Conservation (phyloP, 2,329 filamentous ascomycete species). For the Colletotrichum trifolii region DNA sequence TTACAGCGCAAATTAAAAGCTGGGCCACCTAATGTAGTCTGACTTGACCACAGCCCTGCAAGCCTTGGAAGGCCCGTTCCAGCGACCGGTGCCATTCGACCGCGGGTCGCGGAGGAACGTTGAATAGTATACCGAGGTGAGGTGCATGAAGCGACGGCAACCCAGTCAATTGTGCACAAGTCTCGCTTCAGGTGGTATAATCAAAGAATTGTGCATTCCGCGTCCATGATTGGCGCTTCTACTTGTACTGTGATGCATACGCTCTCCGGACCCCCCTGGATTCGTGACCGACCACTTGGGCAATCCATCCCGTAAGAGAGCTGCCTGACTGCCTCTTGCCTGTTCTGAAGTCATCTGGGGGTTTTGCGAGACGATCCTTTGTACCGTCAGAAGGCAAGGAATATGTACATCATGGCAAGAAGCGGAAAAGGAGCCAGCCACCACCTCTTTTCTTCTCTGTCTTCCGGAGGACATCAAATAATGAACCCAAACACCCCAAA, state of each 20-base stretch:
- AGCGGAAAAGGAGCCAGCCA: constrained; percentile 4
- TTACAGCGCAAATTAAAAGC: too few relatives aligned
- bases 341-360: too few relatives aligned
- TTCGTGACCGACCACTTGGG: too few relatives aligned
- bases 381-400: constrained; percentile 8
- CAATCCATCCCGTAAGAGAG: too few relatives aligned
- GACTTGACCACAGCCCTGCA: too few relatives aligned
- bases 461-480: constrained; percentile 3
- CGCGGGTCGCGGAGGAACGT: too few relatives aligned
- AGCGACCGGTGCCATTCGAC: too few relatives aligned
- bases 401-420: constrained; percentile 22
- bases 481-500: background rate
- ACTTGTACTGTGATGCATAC: background rate
- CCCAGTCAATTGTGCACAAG: background rate
- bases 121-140: too few relatives aligned
- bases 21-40: too few relatives aligned
- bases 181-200: constrained; percentile 9
- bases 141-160: background rate
- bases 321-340: too few relatives aligned
- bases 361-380: background rate
- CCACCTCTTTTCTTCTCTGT: constrained; percentile 10
- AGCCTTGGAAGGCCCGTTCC: too few relatives aligned
- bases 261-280: background rate
- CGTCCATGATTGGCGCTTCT: constrained; percentile 4
- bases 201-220: constrained; percentile 2